Evolutionary conservation across 2,329 filamentous ascomycete species (phyloP).

Genomic region (Fusarium austroafricanum): DNA sequence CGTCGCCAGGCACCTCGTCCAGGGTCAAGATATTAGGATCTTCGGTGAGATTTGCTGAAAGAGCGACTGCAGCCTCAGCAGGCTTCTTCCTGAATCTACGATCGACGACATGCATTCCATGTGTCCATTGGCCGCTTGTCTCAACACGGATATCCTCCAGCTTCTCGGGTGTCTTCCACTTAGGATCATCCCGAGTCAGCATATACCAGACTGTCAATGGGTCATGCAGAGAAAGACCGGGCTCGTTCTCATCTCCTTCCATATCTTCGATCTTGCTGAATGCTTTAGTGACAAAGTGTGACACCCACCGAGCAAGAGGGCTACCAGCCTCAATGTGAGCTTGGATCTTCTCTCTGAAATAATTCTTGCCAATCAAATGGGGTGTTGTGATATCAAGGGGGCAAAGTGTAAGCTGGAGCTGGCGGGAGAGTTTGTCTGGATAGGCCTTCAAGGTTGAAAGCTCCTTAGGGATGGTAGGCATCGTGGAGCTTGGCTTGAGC

Average conservation of each 20-base stretch:
- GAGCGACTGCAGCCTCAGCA: slow-evolving; percentile 55
- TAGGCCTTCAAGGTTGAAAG: slow-evolving; percentile 68
- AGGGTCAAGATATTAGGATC: slow-evolving; percentile 54
- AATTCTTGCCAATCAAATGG: slow-evolving; percentile 72
- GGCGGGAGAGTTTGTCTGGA: slow-evolving; percentile 70
- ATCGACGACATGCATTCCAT: slow-evolving; percentile 90
- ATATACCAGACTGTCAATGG: slow-evolving; percentile 84
- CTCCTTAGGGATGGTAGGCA: slow-evolving; percentile 73
- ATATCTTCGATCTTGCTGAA: slow-evolving; percentile 76
- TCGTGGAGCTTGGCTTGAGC: slow-evolving; percentile 77
- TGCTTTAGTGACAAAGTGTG: slow-evolving; percentile 76
- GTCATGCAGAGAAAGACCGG: slow-evolving; percentile 78
- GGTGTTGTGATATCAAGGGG: slow-evolving; percentile 81
- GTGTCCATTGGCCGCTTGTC: slow-evolving; percentile 92
- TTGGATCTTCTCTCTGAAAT: slow-evolving; percentile 68
- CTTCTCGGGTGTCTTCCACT: slow-evolving; percentile 67
- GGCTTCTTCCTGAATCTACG: slow-evolving; percentile 69
- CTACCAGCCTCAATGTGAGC: slow-evolving; percentile 70
- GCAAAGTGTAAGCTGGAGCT: slow-evolving; percentile 76
- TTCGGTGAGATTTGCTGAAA: slow-evolving; percentile 56
- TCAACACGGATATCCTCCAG: slow-evolving; percentile 90
- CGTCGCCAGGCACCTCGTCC: slow-evolving; percentile 75
- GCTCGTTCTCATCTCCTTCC: slow-evolving; percentile 66
- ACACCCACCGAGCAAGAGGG: slow-evolving; percentile 79
- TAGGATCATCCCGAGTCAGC: slow-evolving; percentile 68